Conservation (phyloP, 108 stramenopile genomes). For the Discostella pseudostelligera region DNA sequence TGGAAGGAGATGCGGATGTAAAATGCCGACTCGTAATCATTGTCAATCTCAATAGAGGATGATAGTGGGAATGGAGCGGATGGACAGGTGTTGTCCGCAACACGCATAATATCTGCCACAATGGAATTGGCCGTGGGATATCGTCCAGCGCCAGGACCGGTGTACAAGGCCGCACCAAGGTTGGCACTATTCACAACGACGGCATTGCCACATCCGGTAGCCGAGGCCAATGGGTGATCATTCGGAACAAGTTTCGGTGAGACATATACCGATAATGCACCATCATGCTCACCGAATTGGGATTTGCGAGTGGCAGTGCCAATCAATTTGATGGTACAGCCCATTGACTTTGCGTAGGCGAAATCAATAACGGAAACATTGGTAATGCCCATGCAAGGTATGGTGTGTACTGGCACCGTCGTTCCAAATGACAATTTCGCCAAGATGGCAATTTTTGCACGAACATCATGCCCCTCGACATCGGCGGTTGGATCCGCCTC, state of each 20-base stretch:
- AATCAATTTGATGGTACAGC: constrained; percentile 90
- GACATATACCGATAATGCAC: constrained; percentile 77
- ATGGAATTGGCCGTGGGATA: constrained; percentile 94
- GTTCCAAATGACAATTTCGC: constrained; percentile 89
- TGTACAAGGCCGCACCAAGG: constrained; percentile 68
- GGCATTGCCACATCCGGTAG: constrained; percentile 73
- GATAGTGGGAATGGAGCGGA: constrained; percentile 36
- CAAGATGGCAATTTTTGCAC: constrained; percentile 88
- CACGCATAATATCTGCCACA: constrained; percentile 84
- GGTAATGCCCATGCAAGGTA: constrained; percentile 84
- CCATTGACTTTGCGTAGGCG: constrained; percentile 80
- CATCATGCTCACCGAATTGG: constrained; percentile 58
- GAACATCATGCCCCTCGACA: constrained; percentile 90
- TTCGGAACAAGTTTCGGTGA: constrained; percentile 77
- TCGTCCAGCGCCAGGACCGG: constrained; percentile 91
- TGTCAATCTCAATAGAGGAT: constrained; percentile 56
- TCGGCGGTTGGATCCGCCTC: constrained; percentile 85
- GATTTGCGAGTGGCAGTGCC: constrained; percentile 79
- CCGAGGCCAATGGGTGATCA: constrained; percentile 61
- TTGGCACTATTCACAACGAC: constrained; percentile 74
- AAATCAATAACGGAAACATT: constrained; percentile 73
- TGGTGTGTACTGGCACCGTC: constrained; percentile 57
- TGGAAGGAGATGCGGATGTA: constrained; percentile 86
- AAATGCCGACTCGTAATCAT: constrained; percentile 67
- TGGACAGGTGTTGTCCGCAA: constrained; percentile 57